Evolutionary conservation across 768 basidiomycete genomes (phyloP), one percentile per base, ranked within the genome.

Genomic region (Xanthoconium stramineum): DNA sequence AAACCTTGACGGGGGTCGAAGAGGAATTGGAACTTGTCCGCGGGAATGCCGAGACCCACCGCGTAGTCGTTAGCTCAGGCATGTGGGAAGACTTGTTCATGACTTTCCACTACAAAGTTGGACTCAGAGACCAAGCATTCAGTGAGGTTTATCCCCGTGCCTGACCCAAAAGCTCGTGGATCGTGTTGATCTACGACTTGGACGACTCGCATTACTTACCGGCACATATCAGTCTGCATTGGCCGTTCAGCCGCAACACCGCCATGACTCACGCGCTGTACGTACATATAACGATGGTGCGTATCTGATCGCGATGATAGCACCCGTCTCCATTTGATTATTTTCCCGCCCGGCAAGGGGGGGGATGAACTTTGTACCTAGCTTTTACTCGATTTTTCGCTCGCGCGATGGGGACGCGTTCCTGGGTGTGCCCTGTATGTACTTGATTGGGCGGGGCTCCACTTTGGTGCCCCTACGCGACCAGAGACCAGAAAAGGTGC

Each of bases 1-100:
- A 55, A 66, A 12, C 39, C 13, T 37, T 35, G 24, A 37, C 45
- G 55, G 49, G 46, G 50, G 50, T 36, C 51, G 50, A 42, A 35
- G 52, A 13, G 47, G 52, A 39, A 13, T 48, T 50, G 37, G 45
- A 49, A 12, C 39, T 52, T 55, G 43, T 69, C 67, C 66, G 64
- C 67, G 61, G 67, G 55, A 58, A 63, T 48, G 52, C 8, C 3
- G 53, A 29, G 15, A 20, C 35, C 19, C 50, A 38, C 53, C 32
- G 56, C 57, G 60, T 57, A 65, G 63, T 54, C 45, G 60, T 52
- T 68, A 63, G 42, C 55, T 68, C 58, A 63, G 63, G 48, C 10
- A 52, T 62, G 66, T 65, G 66, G 61, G 58, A 65, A 65, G 52
- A n/a, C 19, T 6, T 17, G 42, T 51, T 42, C 50, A 19, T 56